A percentile compares a stretch with the other conserved stretches of the same genome.
Evolutionary conservation across 1,139 yeast species (phyloP).

Genomic region (Candida gigantensis): DNA sequence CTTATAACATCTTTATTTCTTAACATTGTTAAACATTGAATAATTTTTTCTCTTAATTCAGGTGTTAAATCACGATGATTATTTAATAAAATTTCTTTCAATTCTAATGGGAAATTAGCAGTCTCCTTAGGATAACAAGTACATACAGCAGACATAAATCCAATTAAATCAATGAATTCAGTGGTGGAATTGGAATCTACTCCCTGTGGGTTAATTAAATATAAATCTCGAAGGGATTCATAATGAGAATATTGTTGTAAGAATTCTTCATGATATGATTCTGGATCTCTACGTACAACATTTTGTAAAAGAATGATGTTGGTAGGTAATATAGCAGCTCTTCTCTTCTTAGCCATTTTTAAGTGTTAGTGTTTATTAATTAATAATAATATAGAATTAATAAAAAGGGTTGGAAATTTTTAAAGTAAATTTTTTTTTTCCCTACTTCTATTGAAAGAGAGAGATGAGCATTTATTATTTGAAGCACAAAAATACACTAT

Average conservation of each 20-base stretch:
- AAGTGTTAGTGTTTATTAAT: not conserved
- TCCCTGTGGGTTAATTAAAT: constrained; percentile 63
- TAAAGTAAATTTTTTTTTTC: not conserved
- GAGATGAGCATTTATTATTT: not conserved
- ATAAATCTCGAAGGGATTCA: constrained; percentile 85
- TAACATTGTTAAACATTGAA: constrained; percentile 85
- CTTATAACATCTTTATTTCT: constrained; percentile 82
- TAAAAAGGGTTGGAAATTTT: not conserved
- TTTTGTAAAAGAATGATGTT: constrained; percentile 90
- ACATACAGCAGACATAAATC: constrained; percentile 91
- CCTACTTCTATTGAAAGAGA: not conserved
- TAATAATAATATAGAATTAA: too few relatives aligned
- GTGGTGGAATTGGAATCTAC: constrained; percentile 64
- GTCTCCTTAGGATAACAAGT: constrained; percentile 89
- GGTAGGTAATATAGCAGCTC: constrained; percentile 90
- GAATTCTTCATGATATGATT: constrained; percentile 91
- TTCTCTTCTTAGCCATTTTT: constrained; percentile 77
- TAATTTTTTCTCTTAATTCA: constrained; percentile 85
- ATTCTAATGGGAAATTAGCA: constrained; percentile 75
- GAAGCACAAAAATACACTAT: not conserved
- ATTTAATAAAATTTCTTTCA: constrained; percentile 63
- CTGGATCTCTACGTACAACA: constrained; percentile 90
- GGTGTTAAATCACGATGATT: constrained; percentile 84
- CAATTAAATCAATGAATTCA: constrained; percentile 82
- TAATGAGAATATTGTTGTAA: constrained; percentile 90